Evolutionary conservation across 2,329 filamentous ascomycete genomes (phyloP).

Genomic region (Hymenoscyphus fraxineus): DNA sequence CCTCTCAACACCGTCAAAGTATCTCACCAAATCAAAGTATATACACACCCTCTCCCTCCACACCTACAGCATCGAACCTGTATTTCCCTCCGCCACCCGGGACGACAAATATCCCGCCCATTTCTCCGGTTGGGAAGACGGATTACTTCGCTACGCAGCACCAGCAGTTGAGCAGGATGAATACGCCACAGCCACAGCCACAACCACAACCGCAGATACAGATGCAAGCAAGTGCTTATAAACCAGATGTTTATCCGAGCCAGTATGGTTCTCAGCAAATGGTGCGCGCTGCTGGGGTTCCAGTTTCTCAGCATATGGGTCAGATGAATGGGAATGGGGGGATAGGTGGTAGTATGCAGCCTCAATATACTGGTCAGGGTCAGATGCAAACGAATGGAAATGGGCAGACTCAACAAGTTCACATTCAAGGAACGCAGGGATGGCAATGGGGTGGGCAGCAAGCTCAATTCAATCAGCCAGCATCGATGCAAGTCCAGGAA

Average conservation of each 20-base stretch:
- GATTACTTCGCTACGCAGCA: background rate
- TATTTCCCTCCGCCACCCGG: slow-evolving; percentile 7
- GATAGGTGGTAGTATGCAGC: no score
- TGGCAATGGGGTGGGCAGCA: background rate
- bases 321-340: no score
- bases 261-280: background rate
- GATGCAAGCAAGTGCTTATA: background rate
- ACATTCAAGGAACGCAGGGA: background rate
- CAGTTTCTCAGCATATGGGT: background rate
- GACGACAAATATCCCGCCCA: background rate
- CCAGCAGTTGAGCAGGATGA: background rate
- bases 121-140: background rate
- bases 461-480: background rate
- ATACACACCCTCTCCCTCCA: slow-evolving; percentile 4
- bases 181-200: background rate
- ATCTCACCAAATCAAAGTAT: background rate
- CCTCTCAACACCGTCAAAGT: slow-evolving; percentile 5
- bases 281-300: no score
- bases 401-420: background rate
- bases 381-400: background rate
- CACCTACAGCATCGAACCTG: background rate
- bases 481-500: no score
- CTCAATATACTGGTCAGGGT: background rate
- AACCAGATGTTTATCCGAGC: background rate
- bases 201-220: no score